Evolutionary conservation across 768 basidiomycete species (phyloP).

Genomic region (Cystofilobasidium capitatum): DNA sequence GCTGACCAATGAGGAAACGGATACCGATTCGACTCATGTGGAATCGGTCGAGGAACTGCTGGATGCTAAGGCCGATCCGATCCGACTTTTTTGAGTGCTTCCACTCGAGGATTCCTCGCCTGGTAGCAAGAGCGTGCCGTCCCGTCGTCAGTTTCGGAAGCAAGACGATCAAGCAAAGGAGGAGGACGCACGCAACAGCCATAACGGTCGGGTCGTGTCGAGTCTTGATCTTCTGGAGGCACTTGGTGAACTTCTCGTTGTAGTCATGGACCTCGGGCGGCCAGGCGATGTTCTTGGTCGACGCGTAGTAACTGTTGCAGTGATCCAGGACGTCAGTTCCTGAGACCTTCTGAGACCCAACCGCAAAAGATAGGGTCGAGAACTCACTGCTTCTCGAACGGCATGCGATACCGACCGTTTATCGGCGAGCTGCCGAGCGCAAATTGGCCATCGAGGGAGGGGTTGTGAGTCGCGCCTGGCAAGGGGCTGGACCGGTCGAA

Average conservation of each 20-base stretch:
- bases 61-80: constrained; percentile 55
- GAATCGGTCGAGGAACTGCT: constrained; percentile 92
- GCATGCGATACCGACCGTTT: constrained; percentile 6
- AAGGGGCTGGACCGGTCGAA: constrained; percentile 45
- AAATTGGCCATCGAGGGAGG: constrained; percentile 43
- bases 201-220: constrained; percentile 97
- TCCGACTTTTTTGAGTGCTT: constrained; percentile 60
- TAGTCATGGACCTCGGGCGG: constrained; percentile 91
- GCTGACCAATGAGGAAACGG: constrained; percentile 92
- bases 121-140: constrained; percentile 26
- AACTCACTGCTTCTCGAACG: constrained; percentile 22
- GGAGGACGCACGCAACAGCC: constrained; percentile 56
- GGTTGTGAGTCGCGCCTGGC: constrained; percentile 72
- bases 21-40: constrained; percentile 91
- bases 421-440: neutral
- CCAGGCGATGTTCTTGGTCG: constrained; percentile 57
- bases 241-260: constrained; percentile 79
- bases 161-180: no score
- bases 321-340: neutral
- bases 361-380: neutral
- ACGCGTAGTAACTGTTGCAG: constrained; percentile 65
- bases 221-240: constrained; percentile 77
- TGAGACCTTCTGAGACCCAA: no score
- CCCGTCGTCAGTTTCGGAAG: neutral
- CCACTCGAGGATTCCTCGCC: constrained; percentile 91